Evolutionary conservation across 495 filamentous ascomycete genomes (phyloP).

Genomic region (Physcia stellaris): DNA sequence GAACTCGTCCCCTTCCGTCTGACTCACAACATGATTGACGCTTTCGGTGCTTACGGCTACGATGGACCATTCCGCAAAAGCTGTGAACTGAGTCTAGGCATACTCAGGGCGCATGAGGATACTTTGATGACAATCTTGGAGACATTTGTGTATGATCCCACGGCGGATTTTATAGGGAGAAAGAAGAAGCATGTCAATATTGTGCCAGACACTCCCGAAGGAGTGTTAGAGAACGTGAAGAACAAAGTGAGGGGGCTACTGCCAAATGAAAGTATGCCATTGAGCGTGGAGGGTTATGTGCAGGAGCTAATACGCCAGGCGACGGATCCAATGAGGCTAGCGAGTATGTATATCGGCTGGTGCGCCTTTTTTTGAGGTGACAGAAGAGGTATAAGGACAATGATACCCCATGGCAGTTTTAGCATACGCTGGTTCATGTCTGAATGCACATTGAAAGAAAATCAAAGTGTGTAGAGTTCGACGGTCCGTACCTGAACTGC

Average conservation of each 20-base stretch:
- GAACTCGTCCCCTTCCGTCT: slow-evolving; percentile 95
- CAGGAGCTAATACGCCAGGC: slow-evolving; percentile 83
- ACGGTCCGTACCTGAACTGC: too few species aligned
- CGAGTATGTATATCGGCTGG: slow-evolving; percentile 97
- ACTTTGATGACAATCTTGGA: slow-evolving; percentile 94
- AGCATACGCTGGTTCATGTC: too few species aligned
- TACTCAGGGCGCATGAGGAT: slow-evolving; percentile 84
- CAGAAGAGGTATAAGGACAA: too few species aligned
- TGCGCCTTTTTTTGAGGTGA: slow-evolving; percentile 67
- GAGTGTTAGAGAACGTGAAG: slow-evolving; percentile 77
- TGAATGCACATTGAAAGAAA: too few species aligned
- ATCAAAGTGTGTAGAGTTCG: too few species aligned
- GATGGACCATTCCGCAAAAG: slow-evolving; percentile 86
- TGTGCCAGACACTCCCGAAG: slow-evolving; percentile 75
- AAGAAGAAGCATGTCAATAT: slow-evolving; percentile 53
- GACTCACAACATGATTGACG: slow-evolving; percentile 96
- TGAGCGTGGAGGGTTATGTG: slow-evolving; percentile 91
- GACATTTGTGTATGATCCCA: slow-evolving; percentile 93
- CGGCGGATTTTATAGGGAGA: slow-evolving; percentile 75
- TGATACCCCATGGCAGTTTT: too few species aligned
- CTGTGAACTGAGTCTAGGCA: slow-evolving; percentile 70
- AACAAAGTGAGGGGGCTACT: slow-evolving; percentile 77
- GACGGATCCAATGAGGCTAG: slow-evolving; percentile 58
- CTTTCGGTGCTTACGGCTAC: slow-evolving; percentile 85
- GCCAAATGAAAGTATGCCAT: slow-evolving; percentile 71